phyloP scores from a whole-genome alignment of 1,284 basidiomycete species.

The Apiotrichum montevideense region DNA sequence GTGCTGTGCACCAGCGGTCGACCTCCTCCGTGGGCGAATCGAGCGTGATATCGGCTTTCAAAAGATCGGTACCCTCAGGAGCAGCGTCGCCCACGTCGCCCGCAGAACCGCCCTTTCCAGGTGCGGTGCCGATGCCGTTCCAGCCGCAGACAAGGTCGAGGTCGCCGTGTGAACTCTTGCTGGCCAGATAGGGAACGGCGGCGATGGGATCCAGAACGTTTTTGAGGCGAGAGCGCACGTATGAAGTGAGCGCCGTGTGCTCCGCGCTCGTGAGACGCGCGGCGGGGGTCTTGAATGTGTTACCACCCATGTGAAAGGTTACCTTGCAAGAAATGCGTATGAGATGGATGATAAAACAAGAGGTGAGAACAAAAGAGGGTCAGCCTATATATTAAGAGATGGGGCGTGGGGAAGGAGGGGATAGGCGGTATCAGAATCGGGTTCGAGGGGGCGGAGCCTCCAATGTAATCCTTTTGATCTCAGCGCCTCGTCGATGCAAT shows the following conservation, averaged over 20 bases:
- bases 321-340: too few species aligned
- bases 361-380: not conserved
- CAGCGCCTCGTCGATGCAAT: too few species aligned
- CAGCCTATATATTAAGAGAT: too few species aligned
- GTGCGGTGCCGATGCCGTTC: conserved; percentile 7
- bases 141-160: conserved; percentile 30
- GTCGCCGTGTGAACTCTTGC: conserved; percentile 35
- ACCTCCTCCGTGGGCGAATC: not conserved
- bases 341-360: not conserved
- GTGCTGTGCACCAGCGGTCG: conserved; percentile 11
- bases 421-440: too few species aligned
- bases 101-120: not conserved
- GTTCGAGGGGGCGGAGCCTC: too few species aligned
- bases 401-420: too few species aligned
- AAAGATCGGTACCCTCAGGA: not conserved
- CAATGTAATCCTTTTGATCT: too few species aligned
- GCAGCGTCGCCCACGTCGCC: not conserved
- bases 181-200: conserved; percentile 4
- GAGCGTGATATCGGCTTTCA: not conserved
- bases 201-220: conserved; percentile 5
- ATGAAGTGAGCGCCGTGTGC: conserved; percentile 11
- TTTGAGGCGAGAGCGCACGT: conserved; percentile 5
- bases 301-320: conserved; percentile 29
- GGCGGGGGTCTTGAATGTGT: conserved; percentile 23
- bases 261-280: conserved; percentile 20